phyloP scores from a whole-genome alignment of 768 basidiomycete species.

The Russula sp. region DNA sequence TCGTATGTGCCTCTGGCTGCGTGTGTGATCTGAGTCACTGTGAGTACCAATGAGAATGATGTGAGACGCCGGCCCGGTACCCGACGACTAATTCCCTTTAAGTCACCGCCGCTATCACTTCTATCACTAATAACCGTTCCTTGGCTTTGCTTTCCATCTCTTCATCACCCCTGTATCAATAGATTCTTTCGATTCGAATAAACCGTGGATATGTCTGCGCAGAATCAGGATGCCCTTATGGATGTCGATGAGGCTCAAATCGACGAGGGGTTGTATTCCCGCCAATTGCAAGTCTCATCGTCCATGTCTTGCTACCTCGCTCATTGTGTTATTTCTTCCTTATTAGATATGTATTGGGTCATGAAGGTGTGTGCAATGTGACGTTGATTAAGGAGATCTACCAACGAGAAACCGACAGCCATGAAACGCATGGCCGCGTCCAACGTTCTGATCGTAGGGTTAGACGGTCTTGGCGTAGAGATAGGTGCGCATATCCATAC shows the following conservation, averaged over 20 bases:
- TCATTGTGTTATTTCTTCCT: constrained; percentile 29
- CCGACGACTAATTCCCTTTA: not conserved
- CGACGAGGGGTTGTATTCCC: constrained; percentile 91
- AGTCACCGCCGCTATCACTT: too few relatives aligned
- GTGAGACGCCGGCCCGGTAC: constrained; percentile 12
- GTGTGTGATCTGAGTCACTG: too few relatives aligned
- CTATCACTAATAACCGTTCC: not conserved
- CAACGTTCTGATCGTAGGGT: constrained; percentile 89
- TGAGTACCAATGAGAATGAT: too few relatives aligned
- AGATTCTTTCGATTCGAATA: constrained; percentile 12
- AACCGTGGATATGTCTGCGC: constrained; percentile 39
- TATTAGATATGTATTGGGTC: constrained; percentile 86
- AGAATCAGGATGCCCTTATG: constrained; percentile 53
- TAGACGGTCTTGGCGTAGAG: constrained; percentile 91
- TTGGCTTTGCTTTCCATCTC: not conserved
- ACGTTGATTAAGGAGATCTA: not conserved
- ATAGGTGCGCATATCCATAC: constrained; percentile 59
- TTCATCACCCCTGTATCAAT: constrained; percentile 12
- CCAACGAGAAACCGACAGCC: constrained; percentile 48
- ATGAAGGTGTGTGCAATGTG: constrained; percentile 71
- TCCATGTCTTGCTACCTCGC: constrained; percentile 18
- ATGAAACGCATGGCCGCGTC: constrained; percentile 99
- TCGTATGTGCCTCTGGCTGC: too few relatives aligned
- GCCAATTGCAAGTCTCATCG: constrained; percentile 69
- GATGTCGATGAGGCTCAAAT: constrained; percentile 85